phyloP scores from a whole-genome alignment of 768 basidiomycete species.

The Mycena crocata region DNA sequence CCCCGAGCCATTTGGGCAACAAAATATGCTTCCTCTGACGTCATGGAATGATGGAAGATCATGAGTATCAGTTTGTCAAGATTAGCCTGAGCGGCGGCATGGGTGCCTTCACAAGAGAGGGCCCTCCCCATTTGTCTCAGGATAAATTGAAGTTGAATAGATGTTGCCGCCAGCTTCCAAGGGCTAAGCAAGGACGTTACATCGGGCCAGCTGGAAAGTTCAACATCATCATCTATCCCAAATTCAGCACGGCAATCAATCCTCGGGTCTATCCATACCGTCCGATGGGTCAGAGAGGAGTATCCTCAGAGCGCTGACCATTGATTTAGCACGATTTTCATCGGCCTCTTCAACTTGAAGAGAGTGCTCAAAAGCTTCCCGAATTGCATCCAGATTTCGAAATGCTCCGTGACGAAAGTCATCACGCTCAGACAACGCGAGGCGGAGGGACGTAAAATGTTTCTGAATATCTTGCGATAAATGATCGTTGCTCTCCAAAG shows the following conservation, averaged over 20 bases:
- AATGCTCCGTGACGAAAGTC: conserved; percentile 84
- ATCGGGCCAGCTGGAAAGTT: conserved; percentile 68
- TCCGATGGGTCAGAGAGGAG: conserved; percentile 74
- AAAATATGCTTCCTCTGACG: conserved; percentile 84
- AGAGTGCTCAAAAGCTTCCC: conserved; percentile 74
- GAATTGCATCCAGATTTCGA: conserved; percentile 77
- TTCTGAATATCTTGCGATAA: conserved; percentile 63
- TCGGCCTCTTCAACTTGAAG: conserved; percentile 60
- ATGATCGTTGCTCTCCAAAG: conserved; percentile 71
- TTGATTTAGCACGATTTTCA: conserved; percentile 68
- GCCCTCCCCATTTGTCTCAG: conserved; percentile 80
- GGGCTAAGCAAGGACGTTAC: conserved; percentile 79
- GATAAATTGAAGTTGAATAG: conserved; percentile 81
- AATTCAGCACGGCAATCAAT: background rate
- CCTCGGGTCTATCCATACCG: conserved; percentile 52
- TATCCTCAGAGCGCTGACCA: conserved; percentile 74
- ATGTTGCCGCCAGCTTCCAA: conserved; percentile 86
- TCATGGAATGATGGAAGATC: conserved; percentile 79
- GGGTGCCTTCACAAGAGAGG: conserved; percentile 67
- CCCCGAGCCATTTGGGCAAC: conserved; percentile 86
- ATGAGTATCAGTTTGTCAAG: conserved; percentile 75
- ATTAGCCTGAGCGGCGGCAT: conserved; percentile 66
- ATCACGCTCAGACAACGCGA: conserved; percentile 67
- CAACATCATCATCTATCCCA: conserved; percentile 48
- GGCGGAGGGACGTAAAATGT: conserved; percentile 64